Evolutionary conservation across 176 grass and related monocot genomes (phyloP).

Genomic region (Aechmea fasciata): DNA sequence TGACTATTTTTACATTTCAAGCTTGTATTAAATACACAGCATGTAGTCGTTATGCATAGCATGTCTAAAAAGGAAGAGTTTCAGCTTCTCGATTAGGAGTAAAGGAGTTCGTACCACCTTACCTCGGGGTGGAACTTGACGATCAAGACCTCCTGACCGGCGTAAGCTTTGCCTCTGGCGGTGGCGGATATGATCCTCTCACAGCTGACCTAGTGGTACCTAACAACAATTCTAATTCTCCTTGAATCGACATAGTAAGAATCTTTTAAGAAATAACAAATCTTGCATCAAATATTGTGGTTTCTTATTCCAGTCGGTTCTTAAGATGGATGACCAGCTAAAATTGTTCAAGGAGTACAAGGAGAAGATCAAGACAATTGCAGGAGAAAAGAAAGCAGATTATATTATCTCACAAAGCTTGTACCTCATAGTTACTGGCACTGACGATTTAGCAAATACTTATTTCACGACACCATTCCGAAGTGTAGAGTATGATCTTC

Average conservation of each 20-base stretch:
- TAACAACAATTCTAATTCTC: not conserved
- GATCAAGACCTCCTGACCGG: conserved; percentile 45
- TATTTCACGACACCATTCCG: conserved; percentile 74
- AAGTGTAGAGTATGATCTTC: conserved; percentile 47
- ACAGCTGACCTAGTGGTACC: conserved; percentile 52
- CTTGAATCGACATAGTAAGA: not conserved
- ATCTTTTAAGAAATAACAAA: not conserved
- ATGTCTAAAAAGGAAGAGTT: not conserved
- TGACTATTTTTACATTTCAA: no score
- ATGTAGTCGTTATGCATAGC: not conserved
- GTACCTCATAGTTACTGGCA: conserved; percentile 56
- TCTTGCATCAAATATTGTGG: not conserved
- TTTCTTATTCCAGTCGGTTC: conserved; percentile 35
- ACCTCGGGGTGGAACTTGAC: conserved; percentile 32
- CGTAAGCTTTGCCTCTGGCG: conserved; percentile 77
- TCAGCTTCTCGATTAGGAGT: conserved; percentile 47
- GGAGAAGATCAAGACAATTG: conserved; percentile 37
- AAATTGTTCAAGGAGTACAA: conserved; percentile 89
- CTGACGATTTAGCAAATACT: conserved; percentile 72
- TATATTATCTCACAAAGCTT: conserved; percentile 54
- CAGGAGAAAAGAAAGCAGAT: conserved; percentile 25
- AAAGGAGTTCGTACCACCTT: conserved; percentile 59
- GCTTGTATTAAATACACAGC: no score
- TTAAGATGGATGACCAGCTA: conserved; percentile 68
- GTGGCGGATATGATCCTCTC: conserved; percentile 67